Evolutionary conservation across 169 alveolate species (phyloP), one percentile per base, ranked within the genome.

Genomic region (Cryptosporidium xiaoi): DNA sequence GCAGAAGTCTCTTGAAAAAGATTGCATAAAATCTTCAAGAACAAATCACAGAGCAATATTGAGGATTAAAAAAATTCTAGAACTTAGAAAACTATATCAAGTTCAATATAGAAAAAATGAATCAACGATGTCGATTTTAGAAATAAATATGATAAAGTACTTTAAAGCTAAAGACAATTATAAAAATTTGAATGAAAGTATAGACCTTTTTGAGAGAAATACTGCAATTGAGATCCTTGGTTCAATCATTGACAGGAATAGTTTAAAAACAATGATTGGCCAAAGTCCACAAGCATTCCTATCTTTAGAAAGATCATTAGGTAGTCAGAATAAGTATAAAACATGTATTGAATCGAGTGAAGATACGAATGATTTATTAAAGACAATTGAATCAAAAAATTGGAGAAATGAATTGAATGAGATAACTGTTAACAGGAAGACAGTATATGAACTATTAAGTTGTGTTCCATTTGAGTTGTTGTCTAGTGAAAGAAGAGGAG

Each of bases 211-310:
- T 1, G 87, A 77, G 64, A 77, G 33, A 20, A 77, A 44, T 18
- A 77, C 87, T 15, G 87, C 71, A 16, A 60, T 77, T 40, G 77
- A 77, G 64, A 33, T 77, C 5, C 71, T 77, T 12, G 87, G 87
- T n/a, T 40, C 77, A 20, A 62, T 77, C 27, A 62, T 77, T 1
- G 64, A 62, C 16, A 58, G 87, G 65, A 77, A 77, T 36, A 60
- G 71, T 27, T 62, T 77, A 27, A 77, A 77, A 77, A 77, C 87
- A 20, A 62, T 77, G 87, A 77, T 77, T 34, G 65, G 87, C 8
- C 87, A 77, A 40, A 77, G 87, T 12, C 87, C 87, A 18, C 87
- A 77, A 15, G 87, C 87, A 13, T 77, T 20, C 33, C 36, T 31
- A 31, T 77, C 58, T 24, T 44, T 77, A 58, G 87, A 60, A 34